Base-by-base conservation (phyloP, 1,284 basidiomycete species). In the Cryptococcus amylolentus region DNA sequence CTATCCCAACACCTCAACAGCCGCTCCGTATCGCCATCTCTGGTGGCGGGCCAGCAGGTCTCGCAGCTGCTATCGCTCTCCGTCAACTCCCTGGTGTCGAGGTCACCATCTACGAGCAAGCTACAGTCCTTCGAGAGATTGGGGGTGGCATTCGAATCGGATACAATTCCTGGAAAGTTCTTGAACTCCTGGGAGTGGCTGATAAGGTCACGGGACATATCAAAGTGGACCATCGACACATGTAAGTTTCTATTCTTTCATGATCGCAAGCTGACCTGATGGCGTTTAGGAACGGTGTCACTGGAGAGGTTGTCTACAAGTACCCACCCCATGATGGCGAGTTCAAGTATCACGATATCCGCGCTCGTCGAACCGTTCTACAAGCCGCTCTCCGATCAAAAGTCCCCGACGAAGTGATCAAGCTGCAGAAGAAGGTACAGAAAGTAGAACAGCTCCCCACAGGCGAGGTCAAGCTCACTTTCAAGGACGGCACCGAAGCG, bases 111-210 rank as follows among this genome's bases (percentile, higher is more conserved):
- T 72, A 55, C 49, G 69, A 71, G 31, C 58, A 65, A 49, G 70
- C 70, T 2, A 49, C 48, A n/a, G 68, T 67, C 45, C 51, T 72
- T 41, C 31, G 58, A 43, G 70, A 72, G 53, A 57, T 72, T 42
- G 68, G 68, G 20, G 70, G 67, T 3, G 70, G 70, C 8, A 72
- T 72, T 55, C 62, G 58, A 41, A 61, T 72, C 45, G 66, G 69
- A 47, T 42, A 64, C 52, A 71, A 72, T 51, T 68, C 66, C 10
- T 72, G 68, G 68, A 55, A 65, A 20, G 62, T 66, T 10, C 58
- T 72, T 0, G 52, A 62, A 18, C 55, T 62, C 16, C 61, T 68
- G 16, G 69, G 61, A 1, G 70, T 58, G 2, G 67, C 65, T 0
- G 55, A 64, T 1, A 38, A 51, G 16, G 56, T 69, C 27, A 49